These are phyloP conservation scores for Pichia thaimueangensis DNA, from an alignment of 805 yeast genomes.

Conservation along the genomic window DNA sequence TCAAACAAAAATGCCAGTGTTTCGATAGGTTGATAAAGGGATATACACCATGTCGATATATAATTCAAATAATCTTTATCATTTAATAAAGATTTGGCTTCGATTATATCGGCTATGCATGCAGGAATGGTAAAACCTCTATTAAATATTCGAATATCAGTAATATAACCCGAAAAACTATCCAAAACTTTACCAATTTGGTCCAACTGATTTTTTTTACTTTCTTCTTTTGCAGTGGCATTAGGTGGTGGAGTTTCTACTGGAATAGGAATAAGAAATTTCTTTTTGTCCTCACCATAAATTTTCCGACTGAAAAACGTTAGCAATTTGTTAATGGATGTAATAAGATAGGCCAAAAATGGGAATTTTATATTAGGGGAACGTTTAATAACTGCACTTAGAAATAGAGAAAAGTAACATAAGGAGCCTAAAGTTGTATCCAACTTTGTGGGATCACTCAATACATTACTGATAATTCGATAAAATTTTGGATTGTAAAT, in stretches of 20 bases:
- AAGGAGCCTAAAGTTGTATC: slow-evolving; percentile 30
- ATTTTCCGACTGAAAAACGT: no score
- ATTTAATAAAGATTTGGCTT: slow-evolving; percentile 4
- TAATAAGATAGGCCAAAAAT: no score
- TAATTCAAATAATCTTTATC: slow-evolving; percentile 11
- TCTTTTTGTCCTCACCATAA: no score
- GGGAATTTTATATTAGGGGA: slow-evolving; percentile 3
- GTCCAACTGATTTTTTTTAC: not conserved
- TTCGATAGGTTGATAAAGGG: slow-evolving; percentile 30
- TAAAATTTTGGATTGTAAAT: slow-evolving; percentile 24
- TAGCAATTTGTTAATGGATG: no score
- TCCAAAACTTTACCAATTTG: slow-evolving; percentile 13
- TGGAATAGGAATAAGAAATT: no score
- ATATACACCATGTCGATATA: slow-evolving; percentile 13
- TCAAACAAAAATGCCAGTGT: slow-evolving; percentile 30
- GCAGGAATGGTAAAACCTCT: slow-evolving; percentile 32
- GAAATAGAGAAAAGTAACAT: slow-evolving; percentile 28
- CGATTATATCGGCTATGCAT: slow-evolving; percentile 10
- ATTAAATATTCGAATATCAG: slow-evolving; percentile 32
- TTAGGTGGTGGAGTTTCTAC: no score
- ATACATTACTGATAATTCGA: slow-evolving; percentile 21
- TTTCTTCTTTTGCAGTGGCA: not conserved
- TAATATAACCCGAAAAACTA: slow-evolving; percentile 26
- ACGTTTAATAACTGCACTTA: slow-evolving; percentile 12
- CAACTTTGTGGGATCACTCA: slow-evolving; percentile 23